Evolutionary conservation across 169 alveolate species (phyloP), one percentile per base, ranked within the genome.

Genomic region (Plasmodium inui): DNA sequence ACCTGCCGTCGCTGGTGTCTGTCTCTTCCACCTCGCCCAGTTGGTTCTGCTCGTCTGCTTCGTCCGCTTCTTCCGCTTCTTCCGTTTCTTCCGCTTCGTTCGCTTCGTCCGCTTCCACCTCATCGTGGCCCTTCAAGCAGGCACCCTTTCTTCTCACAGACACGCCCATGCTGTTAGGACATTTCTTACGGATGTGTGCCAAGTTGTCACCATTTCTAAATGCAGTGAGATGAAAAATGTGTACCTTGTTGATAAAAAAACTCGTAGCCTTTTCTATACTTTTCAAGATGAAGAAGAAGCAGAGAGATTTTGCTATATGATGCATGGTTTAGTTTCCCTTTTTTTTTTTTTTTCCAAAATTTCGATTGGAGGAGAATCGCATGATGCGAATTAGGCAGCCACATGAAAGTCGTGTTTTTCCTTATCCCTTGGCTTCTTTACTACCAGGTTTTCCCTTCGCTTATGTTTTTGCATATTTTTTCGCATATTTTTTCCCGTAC

Each of bases 321-420:
- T 83, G 41, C 92, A 83, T 83, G 34, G 53, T 83, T 83, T 83
- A 34, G 46, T 67, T 83, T 82, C 28, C 37, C 44, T 53, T 55
- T 53, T 81, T 81, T 46, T 81, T 67, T 67, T 67, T 67, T 67
- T 28, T 67, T 26, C n/a, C 41, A 8, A 67, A 28, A 67, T 26
- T 67, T 28, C 4, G 37, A 67, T 22, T 19, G 76, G 76, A 28
- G 28, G 37, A 67, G 76, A 19, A 26, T 26, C n/a, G 76, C 76
- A 67, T 67, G 76, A 67, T 67, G 76, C 76, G 76, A 67, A 67
- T 67, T 67, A 26, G 76, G 37, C 41, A 67, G 76, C 76, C 76
- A 67, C 76, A 67, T 67, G 39, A 67, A 67, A 67, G 37, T 67
- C 14, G 76, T n/a, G 17, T 67, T 67, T 67, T 67, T 67, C 37